Evolutionary conservation across 2,329 filamentous ascomycete species (phyloP).

Genomic region (Fusarium nisikadoi): DNA sequence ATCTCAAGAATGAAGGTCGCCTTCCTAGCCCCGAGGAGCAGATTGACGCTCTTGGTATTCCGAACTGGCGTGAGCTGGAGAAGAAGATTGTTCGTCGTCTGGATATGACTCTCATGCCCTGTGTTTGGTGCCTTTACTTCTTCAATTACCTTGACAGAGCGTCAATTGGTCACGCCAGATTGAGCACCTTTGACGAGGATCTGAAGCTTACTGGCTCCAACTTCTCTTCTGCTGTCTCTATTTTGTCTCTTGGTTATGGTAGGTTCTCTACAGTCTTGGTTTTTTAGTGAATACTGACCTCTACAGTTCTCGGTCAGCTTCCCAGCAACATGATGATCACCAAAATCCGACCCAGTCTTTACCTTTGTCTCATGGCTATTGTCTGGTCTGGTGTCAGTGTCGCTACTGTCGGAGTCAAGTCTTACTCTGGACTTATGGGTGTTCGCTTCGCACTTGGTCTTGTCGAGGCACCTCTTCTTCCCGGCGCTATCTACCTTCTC

Average conservation of each 20-base stretch:
- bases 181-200: conserved; percentile 1
- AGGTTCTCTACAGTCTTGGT: fast-evolving
- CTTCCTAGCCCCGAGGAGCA: conserved; percentile 16
- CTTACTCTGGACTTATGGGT: conserved; percentile 16
- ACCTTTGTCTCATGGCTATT: conserved; percentile 14
- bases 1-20: conserved; percentile 1
- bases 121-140: conserved; percentile 22
- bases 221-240: conserved; percentile 16
- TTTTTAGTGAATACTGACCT: fast-evolving
- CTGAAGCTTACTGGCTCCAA: neutral
- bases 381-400: conserved; percentile 17
- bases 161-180: conserved; percentile 1
- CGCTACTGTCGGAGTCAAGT: conserved; percentile 1
- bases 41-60: conserved; percentile 11
- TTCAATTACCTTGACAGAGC: conserved; percentile 26
- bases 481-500: conserved; percentile 10
- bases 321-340: conserved; percentile 21
- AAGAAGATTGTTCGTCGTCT: conserved; percentile 20
- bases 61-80: conserved; percentile 14
- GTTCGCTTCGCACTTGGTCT: conserved; percentile 16
- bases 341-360: conserved; percentile 9
- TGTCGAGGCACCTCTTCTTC: conserved; percentile 11
- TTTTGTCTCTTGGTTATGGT: conserved; percentile 23
- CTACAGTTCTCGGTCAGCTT: conserved; percentile 1
- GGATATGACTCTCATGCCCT: conserved; percentile 20